Conservation (phyloP, 2,329 filamentous ascomycete genomes). For the Botryotinia convoluta region DNA sequence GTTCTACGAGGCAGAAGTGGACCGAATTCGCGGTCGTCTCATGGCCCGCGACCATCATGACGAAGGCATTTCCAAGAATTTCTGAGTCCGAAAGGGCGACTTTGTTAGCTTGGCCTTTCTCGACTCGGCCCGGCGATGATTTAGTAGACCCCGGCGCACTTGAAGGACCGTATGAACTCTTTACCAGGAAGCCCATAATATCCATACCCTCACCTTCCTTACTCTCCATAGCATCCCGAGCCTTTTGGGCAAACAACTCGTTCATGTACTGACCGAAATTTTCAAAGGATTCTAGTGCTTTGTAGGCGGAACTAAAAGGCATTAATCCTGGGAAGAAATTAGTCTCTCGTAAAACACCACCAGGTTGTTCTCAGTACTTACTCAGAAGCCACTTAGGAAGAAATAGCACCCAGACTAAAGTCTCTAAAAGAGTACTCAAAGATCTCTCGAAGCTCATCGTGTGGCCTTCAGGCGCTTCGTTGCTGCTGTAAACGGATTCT, state of each 20-base stretch:
- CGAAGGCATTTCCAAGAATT: conserved; percentile 69
- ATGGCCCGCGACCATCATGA: conserved; percentile 71
- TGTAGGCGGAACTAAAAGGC: conserved; percentile 46
- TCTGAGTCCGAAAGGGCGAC: conserved; percentile 59
- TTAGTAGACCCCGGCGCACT: conserved; percentile 36
- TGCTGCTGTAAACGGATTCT: conserved; percentile 42
- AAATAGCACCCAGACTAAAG: conserved; percentile 52
- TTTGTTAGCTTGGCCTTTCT: conserved; percentile 52
- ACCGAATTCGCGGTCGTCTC: conserved; percentile 76
- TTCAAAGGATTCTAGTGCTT: conserved; percentile 46
- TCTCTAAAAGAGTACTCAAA: conserved; percentile 51
- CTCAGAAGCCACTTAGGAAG: conserved; percentile 50
- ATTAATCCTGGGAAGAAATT: conserved; percentile 37
- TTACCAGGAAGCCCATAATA: conserved; percentile 53
- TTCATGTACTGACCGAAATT: conserved; percentile 63
- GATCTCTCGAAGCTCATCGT: conserved; percentile 56
- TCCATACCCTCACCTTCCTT: conserved; percentile 49
- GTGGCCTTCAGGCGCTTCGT: conserved; percentile 42
- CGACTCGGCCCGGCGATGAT: conserved; percentile 42
- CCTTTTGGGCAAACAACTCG: conserved; percentile 55
- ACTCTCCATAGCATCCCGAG: conserved; percentile 43
- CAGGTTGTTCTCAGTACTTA: conserved; percentile 33
- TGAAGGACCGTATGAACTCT: conserved; percentile 40
- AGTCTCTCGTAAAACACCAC: conserved; percentile 4
- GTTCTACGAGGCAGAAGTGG: conserved; percentile 66